phyloP scores from a whole-genome alignment of 1,139 yeast species.

The Torulaspora pretoriensis region DNA sequence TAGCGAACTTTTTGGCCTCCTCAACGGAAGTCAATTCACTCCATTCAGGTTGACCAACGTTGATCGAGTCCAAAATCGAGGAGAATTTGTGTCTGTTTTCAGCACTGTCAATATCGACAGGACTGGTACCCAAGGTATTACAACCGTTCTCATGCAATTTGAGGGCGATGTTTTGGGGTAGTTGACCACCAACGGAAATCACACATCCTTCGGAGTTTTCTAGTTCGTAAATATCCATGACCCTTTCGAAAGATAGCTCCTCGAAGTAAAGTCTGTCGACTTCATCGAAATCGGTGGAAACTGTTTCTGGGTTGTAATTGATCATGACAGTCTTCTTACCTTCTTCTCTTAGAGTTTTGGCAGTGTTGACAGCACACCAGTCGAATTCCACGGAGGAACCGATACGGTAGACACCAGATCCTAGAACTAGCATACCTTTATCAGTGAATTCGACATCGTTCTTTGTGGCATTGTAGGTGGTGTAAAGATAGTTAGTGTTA shows the following conservation, averaged over 20 bases:
- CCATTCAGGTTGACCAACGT: slow-evolving; percentile 97
- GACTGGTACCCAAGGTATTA: slow-evolving; percentile 87
- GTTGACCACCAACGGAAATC: slow-evolving; percentile 96
- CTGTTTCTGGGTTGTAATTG: slow-evolving; percentile 98
- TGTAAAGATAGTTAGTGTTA: slow-evolving; percentile 88
- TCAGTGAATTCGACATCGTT: slow-evolving; percentile 85
- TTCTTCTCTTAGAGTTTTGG: slow-evolving; percentile 82
- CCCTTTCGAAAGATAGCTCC: slow-evolving; percentile 92
- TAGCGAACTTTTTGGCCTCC: slow-evolving; percentile 84
- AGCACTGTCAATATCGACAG: slow-evolving; percentile 92
- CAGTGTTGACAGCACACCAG: slow-evolving; percentile 99
- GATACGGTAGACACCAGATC: slow-evolving; percentile 97
- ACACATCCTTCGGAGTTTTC: slow-evolving; percentile 88
- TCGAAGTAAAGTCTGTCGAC: slow-evolving; percentile 96
- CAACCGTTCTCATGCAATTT: slow-evolving; percentile 78
- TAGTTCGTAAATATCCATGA: slow-evolving; percentile 91
- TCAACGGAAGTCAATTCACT: slow-evolving; percentile 83
- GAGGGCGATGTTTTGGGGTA: slow-evolving; percentile 94
- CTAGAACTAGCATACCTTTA: slow-evolving; percentile 88
- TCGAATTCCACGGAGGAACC: slow-evolving; percentile 98
- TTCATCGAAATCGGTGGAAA: slow-evolving; percentile 96
- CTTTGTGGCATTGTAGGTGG: slow-evolving; percentile 87
- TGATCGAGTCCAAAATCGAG: slow-evolving; percentile 83
- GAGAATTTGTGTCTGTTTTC: slow-evolving; percentile 98
- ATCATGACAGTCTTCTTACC: slow-evolving; percentile 93